These are phyloP conservation scores for Detonula confervacea DNA, from an alignment of 352 stramenopile species.

Conservation along the genomic window DNA sequence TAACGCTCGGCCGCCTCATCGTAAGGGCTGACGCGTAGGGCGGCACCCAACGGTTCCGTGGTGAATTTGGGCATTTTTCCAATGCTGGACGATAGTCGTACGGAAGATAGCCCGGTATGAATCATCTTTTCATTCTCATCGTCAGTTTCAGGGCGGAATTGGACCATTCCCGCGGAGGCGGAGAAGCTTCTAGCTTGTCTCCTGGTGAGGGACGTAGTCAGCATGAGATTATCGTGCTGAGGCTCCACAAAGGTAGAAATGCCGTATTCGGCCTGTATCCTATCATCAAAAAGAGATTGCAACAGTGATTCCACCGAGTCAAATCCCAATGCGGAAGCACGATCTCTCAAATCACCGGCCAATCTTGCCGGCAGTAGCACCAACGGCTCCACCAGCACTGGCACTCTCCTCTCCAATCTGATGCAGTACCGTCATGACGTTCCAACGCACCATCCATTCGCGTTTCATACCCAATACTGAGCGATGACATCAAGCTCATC, in stretches of 20 bases:
- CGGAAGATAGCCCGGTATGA: slow-evolving; percentile 46
- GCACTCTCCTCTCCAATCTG: slow-evolving; percentile 59
- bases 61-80: slow-evolving; percentile 19
- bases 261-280: slow-evolving; percentile 53
- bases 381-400: slow-evolving; percentile 9
- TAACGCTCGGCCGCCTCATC: slow-evolving; percentile 65
- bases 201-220: slow-evolving; percentile 58
- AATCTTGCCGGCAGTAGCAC: slow-evolving; percentile 42
- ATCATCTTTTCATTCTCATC: slow-evolving; percentile 40
- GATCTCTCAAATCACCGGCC: slow-evolving; percentile 42
- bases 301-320: slow-evolving; percentile 62
- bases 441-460: slow-evolving; percentile 68
- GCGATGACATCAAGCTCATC: no score
- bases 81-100: slow-evolving; percentile 10
- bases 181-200: slow-evolving; percentile 55
- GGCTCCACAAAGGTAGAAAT: slow-evolving; percentile 56
- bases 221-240: slow-evolving; percentile 60
- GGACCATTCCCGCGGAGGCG: slow-evolving; percentile 59
- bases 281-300: slow-evolving; percentile 53
- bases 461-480: slow-evolving; percentile 74
- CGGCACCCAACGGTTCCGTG: slow-evolving; percentile 66
- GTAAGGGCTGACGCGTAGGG: slow-evolving; percentile 69
- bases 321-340: slow-evolving; percentile 77
- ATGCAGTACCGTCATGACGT: slow-evolving; percentile 75
- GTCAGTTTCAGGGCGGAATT: slow-evolving; percentile 58